phyloP scores from a whole-genome alignment of 495 filamentous ascomycete species.

The Articulospora tetracladia region DNA sequence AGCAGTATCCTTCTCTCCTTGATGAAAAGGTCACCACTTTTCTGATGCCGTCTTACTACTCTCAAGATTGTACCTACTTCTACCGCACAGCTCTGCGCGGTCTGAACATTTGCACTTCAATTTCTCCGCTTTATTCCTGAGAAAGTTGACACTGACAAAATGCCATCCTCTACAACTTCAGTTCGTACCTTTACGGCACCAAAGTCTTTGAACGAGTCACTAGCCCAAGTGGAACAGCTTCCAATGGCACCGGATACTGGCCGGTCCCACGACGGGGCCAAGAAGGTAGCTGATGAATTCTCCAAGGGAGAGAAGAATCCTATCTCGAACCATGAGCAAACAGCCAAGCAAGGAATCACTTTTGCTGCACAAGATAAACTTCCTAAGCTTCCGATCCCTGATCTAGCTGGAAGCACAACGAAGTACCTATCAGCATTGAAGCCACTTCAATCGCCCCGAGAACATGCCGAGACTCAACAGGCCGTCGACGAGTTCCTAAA shows the following conservation, averaged over 20 bases:
- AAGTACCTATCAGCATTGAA: slow-evolving; percentile 79
- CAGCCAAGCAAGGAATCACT: slow-evolving; percentile 64
- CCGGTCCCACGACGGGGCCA: slow-evolving; percentile 34
- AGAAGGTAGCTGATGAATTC: slow-evolving; percentile 36
- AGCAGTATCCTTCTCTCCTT: background rate
- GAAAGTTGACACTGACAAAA: slow-evolving; percentile 27
- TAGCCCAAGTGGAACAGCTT: slow-evolving; percentile 34
- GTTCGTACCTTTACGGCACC: slow-evolving; percentile 62
- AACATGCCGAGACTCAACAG: slow-evolving; percentile 77
- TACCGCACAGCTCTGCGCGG: slow-evolving; percentile 82
- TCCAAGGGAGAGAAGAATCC: slow-evolving; percentile 39
- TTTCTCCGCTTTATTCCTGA: slow-evolving; percentile 72
- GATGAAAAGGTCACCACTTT: background rate
- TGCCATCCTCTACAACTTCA: slow-evolving; percentile 22
- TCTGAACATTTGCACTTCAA: slow-evolving; percentile 70
- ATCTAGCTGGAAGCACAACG: slow-evolving; percentile 75
- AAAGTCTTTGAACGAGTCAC: slow-evolving; percentile 65
- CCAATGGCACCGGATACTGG: slow-evolving; percentile 19
- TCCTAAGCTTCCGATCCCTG: slow-evolving; percentile 90
- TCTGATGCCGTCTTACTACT: slow-evolving; percentile 73
- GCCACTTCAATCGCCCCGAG: slow-evolving; percentile 74
- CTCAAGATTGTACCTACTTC: slow-evolving; percentile 91
- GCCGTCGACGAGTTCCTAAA: slow-evolving; percentile 84
- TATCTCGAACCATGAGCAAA: slow-evolving; percentile 39
- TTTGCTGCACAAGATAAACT: slow-evolving; percentile 86